phyloP scores from a whole-genome alignment of 495 filamentous ascomycete genomes.

The Penicillium nucicola region DNA sequence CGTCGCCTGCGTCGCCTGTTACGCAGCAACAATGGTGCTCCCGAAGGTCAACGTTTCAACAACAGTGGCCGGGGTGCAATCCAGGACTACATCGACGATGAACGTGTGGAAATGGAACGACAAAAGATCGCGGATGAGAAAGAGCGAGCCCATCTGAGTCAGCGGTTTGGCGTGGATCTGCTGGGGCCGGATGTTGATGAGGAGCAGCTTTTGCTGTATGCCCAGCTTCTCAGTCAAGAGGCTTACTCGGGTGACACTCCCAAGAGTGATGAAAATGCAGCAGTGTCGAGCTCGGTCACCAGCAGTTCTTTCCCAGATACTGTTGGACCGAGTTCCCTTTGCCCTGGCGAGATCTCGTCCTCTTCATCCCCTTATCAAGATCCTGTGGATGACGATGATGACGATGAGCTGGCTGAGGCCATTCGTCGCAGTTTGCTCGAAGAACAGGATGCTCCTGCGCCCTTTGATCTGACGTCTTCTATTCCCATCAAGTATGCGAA shows the following conservation, averaged over 20 bases:
- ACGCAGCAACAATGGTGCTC: conserved; percentile 54
- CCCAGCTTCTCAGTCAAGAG: conserved; percentile 83
- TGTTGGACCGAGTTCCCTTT: conserved; percentile 47
- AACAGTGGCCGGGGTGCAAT: conserved; percentile 60
- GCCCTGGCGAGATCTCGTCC: conserved; percentile 43
- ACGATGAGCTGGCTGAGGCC: conserved; percentile 75
- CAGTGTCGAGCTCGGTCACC: conserved; percentile 45
- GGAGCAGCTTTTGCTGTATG: conserved; percentile 87
- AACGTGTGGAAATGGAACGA: conserved; percentile 73
- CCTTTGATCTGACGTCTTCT: conserved; percentile 34
- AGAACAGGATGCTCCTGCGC: conserved; percentile 10
- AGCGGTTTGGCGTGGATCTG: conserved; percentile 77
- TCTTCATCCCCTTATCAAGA: conserved; percentile 39
- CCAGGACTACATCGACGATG: conserved; percentile 77
- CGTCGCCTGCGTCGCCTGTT: conserved; percentile 57
- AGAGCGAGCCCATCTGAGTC: conserved; percentile 63
- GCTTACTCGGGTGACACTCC: conserved; percentile 59
- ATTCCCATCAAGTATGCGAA: conserved; percentile 54
- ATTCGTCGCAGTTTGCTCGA: conserved; percentile 75
- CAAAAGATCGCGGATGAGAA: conserved; percentile 62
- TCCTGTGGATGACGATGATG: conserved; percentile 54
- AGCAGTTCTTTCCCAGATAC: conserved; percentile 44
- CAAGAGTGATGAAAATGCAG: conserved; percentile 44
- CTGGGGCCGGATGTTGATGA: conserved; percentile 71
- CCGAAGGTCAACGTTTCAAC: conserved; percentile 53